Evolutionary conservation across 768 basidiomycete species (phyloP).

Genomic region (Gautieria morchelliformis): DNA sequence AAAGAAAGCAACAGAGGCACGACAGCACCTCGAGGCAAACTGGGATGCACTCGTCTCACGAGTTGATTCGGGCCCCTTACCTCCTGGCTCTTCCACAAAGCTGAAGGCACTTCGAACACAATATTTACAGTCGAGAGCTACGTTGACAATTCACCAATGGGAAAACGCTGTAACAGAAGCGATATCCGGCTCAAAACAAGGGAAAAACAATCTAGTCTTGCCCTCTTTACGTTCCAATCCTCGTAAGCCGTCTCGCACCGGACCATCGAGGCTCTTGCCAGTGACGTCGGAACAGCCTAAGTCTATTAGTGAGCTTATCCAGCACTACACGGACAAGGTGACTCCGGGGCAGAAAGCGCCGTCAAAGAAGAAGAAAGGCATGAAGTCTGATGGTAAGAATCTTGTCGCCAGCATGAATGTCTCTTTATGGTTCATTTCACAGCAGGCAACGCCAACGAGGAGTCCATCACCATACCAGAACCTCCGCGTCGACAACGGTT

Average conservation of each 20-base stretch:
- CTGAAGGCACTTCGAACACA: constrained; percentile 46
- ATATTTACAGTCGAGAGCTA: constrained; percentile 50
- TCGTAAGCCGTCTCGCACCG: constrained; percentile 18
- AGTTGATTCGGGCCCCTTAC: constrained; percentile 44
- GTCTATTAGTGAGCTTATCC: constrained; percentile 40
- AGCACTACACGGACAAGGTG: constrained; percentile 37
- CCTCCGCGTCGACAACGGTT: constrained; percentile 46
- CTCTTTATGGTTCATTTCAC: background rate
- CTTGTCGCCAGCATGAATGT: background rate
- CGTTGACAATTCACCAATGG: constrained; percentile 47
- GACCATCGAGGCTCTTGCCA: constrained; percentile 9
- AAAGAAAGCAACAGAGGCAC: constrained; percentile 57
- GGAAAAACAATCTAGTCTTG: background rate
- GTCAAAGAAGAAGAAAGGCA: constrained; percentile 21
- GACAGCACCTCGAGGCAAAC: constrained; percentile 46
- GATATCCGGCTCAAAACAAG: constrained; percentile 16
- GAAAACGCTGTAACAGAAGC: constrained; percentile 49
- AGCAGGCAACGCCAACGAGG: background rate
- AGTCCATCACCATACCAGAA: background rate
- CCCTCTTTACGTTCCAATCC: constrained; percentile 41
- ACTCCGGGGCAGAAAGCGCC: constrained; percentile 18
- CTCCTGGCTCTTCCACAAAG: constrained; percentile 33
- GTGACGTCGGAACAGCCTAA: constrained; percentile 38
- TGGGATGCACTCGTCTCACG: constrained; percentile 52
- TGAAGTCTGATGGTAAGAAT: background rate